Percentiles rank a stretch among this genome's conserved stretches.
These are phyloP conservation scores for Aspergillus sclerotioniger DNA, from an alignment of 495 filamentous ascomycete genomes.

Conservation along the genomic window DNA sequence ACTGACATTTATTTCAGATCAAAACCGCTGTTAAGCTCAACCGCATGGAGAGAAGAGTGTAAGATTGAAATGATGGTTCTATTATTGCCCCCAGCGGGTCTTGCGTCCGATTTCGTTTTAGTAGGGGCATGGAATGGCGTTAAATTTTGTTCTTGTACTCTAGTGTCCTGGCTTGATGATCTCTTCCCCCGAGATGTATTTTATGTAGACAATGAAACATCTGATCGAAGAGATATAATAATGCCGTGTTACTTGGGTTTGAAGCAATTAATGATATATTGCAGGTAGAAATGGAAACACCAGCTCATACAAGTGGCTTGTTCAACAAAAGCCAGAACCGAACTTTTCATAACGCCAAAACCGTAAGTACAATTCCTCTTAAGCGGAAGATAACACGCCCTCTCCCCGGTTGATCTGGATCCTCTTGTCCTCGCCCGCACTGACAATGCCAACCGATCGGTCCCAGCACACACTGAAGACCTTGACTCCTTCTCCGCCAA, in stretches of 20 bases:
- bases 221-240: not conserved
- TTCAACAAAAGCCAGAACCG: conserved; percentile 16
- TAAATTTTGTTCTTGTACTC: conserved; percentile 30
- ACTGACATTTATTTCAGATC: conserved; percentile 49
- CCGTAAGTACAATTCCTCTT: conserved; percentile 34
- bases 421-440: conserved; percentile 85
- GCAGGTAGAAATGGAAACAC: not conserved
- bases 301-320: conserved; percentile 3
- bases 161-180: conserved; percentile 13
- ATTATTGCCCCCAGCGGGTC: conserved; percentile 20
- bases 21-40: conserved; percentile 77
- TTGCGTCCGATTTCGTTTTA: conserved; percentile 22
- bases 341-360: conserved; percentile 42
- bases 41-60: conserved; percentile 61
- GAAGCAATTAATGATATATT: conserved; percentile 2
- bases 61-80: conserved; percentile 7
- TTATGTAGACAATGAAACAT: conserved; percentile 18
- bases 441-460: conserved; percentile 78
- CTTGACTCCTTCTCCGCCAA: conserved; percentile 76
- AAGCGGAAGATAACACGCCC: conserved; percentile 41
- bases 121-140: conserved; percentile 44
- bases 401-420: conserved; percentile 83
- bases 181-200: conserved; percentile 30
- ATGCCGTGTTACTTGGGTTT: conserved; percentile 1
- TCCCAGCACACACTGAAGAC: conserved; percentile 93